A percentile compares a stretch with the other conserved stretches of the same genome.
These are phyloP conservation scores for Sclerotinia spermophila DNA, from an alignment of 2,329 filamentous ascomycete species.

Conservation along the genomic window DNA sequence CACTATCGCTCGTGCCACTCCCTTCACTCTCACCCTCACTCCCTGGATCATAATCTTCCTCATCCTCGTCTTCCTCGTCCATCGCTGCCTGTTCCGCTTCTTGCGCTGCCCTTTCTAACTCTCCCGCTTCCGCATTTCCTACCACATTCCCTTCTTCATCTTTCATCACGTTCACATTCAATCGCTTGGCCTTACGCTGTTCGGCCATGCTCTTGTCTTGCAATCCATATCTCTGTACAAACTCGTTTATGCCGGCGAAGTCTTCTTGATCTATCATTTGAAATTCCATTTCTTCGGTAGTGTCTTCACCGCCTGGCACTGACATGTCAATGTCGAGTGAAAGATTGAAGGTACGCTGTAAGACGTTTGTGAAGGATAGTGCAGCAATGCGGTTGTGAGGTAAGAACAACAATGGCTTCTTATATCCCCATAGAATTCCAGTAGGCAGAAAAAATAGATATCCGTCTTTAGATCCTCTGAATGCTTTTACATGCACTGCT, in stretches of 20 bases:
- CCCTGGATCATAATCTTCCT: slow-evolving; percentile 62
- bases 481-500: slow-evolving; percentile 63
- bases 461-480: slow-evolving; percentile 65
- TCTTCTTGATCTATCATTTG: slow-evolving; percentile 68
- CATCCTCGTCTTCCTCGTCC: slow-evolving; percentile 60
- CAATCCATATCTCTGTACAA: slow-evolving; percentile 57
- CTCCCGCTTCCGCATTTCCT: slow-evolving; percentile 40
- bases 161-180: slow-evolving; percentile 51
- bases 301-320: slow-evolving; percentile 41
- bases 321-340: slow-evolving; percentile 54
- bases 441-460: slow-evolving; percentile 64
- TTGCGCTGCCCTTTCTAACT: slow-evolving; percentile 34
- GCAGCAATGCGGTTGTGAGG: slow-evolving; percentile 58
- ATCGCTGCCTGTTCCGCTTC: slow-evolving; percentile 44
- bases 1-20: slow-evolving; percentile 27
- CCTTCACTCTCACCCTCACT: slow-evolving; percentile 41
- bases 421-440: slow-evolving; percentile 67
- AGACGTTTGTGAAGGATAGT: slow-evolving; percentile 63
- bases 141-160: slow-evolving; percentile 42
- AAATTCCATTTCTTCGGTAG: slow-evolving; percentile 60
- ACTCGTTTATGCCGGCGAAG: slow-evolving; percentile 61
- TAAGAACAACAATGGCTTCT: slow-evolving; percentile 64
- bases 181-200: slow-evolving; percentile 59
- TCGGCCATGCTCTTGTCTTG: slow-evolving; percentile 68
- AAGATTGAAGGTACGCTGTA: slow-evolving; percentile 67